phyloP scores from a whole-genome alignment of 2,329 filamentous ascomycete genomes.

The Clarireedia monteithiana region DNA sequence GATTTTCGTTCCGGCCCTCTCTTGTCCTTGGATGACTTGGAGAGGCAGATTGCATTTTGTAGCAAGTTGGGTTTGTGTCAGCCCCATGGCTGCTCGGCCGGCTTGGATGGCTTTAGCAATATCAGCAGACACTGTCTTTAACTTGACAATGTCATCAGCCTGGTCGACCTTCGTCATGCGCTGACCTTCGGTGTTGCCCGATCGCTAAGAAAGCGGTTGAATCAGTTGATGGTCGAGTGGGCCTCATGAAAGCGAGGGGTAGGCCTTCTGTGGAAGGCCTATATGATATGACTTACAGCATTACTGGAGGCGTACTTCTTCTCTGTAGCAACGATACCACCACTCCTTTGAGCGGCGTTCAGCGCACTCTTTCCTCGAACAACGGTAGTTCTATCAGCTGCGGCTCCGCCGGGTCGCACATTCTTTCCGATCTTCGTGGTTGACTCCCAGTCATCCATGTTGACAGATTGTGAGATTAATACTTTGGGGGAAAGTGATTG shows the following conservation, averaged over 20 bases:
- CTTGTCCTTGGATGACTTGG: no score
- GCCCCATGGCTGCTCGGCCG: no score
- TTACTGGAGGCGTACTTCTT: slow-evolving; percentile 85
- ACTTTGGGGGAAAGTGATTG: not conserved
- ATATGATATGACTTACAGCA: slow-evolving; percentile 49
- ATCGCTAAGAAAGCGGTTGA: no score
- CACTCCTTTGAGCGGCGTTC: slow-evolving; percentile 82
- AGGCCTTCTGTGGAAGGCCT: not conserved
- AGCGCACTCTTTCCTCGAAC: slow-evolving; percentile 74
- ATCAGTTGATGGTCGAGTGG: no score
- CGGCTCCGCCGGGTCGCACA: slow-evolving; percentile 57
- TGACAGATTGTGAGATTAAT: slow-evolving; percentile 13
- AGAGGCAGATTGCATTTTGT: no score
- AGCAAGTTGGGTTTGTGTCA: no score
- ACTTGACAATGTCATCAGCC: no score
- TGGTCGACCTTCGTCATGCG: no score
- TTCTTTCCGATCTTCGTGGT: slow-evolving; percentile 93
- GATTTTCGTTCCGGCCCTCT: no score
- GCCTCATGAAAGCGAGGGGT: not conserved
- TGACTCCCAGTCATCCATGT: slow-evolving; percentile 73
- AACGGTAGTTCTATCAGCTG: slow-evolving; percentile 68
- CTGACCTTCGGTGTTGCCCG: no score
- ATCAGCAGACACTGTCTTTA: no score
- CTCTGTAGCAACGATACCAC: slow-evolving; percentile 72
- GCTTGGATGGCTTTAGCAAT: slow-evolving; percentile 27